Conservation (phyloP, 345 rosid genomes). For the Eucalyptus leucophloia region DNA sequence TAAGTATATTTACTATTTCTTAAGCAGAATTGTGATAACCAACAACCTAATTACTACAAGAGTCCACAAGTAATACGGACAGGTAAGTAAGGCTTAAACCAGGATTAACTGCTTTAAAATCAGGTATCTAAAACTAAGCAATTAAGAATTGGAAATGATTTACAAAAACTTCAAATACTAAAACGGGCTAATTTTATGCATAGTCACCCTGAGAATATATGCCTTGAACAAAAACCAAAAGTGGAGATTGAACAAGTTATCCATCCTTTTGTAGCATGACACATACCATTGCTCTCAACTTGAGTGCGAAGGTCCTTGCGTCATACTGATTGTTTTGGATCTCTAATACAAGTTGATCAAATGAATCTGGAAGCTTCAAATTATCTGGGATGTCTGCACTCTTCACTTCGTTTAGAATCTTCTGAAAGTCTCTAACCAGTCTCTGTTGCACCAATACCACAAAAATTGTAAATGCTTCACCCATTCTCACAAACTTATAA, state of each 20-base stretch:
- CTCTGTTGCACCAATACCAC: constrained; percentile 40
- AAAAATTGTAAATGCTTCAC: neutral
- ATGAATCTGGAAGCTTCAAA: constrained; percentile 81
- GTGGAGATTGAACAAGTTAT: neutral
- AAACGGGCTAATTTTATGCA: neutral
- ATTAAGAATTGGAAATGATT: neutral
- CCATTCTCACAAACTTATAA: constrained; percentile 3
- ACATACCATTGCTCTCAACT: constrained; percentile 81
- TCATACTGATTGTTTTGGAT: constrained; percentile 84
- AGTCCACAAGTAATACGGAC: neutral
- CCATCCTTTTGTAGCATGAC: neutral
- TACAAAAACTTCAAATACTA: neutral
- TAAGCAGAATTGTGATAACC: neutral
- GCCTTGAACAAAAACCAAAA: neutral
- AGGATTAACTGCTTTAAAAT: neutral
- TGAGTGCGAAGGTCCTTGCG: constrained; percentile 75
- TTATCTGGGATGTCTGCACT: constrained; percentile 72
- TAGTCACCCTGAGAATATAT: neutral
- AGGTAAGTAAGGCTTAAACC: neutral
- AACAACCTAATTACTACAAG: neutral
- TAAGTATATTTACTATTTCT: neutral
- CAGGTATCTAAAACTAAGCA: neutral
- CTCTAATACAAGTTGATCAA: constrained; percentile 72
- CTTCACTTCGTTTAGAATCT: constrained; percentile 77
- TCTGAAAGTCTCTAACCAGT: constrained; percentile 76